These are phyloP conservation scores for Kodamaea sp. DNA, from an alignment of 1,139 yeast species.

Conservation along the genomic window DNA sequence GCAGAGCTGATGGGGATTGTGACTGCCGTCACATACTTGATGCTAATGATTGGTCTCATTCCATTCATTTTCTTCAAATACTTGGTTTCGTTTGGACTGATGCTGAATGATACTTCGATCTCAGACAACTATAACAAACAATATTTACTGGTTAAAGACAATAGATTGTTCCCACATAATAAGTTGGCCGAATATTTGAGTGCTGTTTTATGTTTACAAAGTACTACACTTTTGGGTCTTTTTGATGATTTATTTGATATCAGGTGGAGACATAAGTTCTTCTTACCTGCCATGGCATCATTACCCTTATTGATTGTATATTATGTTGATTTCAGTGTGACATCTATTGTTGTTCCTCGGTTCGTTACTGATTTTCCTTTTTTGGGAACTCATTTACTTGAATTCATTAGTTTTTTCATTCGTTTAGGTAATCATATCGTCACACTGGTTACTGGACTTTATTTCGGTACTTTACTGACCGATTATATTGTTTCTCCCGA, in stretches of 20 bases:
- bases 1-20: constrained; percentile 94
- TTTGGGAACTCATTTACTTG: constrained; percentile 21
- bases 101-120: constrained; percentile 34
- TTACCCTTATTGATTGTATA: constrained; percentile 88
- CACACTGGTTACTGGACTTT: constrained; percentile 35
- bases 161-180: constrained; percentile 70
- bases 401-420: constrained; percentile 22
- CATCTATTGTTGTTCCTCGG: constrained; percentile 82
- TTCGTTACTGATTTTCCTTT: constrained; percentile 44
- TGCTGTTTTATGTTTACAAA: constrained; percentile 77
- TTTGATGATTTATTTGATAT: constrained; percentile 94
- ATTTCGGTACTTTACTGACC: constrained; percentile 35
- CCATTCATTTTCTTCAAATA: constrained; percentile 87
- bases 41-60: constrained; percentile 77
- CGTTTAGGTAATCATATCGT: constrained; percentile 32
- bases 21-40: constrained; percentile 74
- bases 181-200: constrained; percentile 82
- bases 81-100: constrained; percentile 49
- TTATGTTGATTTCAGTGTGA: constrained; percentile 90
- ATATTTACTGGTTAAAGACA: constrained; percentile 29
- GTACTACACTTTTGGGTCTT: constrained; percentile 81
- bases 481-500: constrained; percentile 30
- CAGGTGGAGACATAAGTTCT: constrained; percentile 96
- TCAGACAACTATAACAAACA: constrained; percentile 35
- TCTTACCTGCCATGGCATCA: constrained; percentile 90